A percentile compares a stretch with the other conserved stretches of the same genome.
Evolutionary conservation across 495 filamentous ascomycete species (phyloP).

Genomic region (Tuber umbilicatum): DNA sequence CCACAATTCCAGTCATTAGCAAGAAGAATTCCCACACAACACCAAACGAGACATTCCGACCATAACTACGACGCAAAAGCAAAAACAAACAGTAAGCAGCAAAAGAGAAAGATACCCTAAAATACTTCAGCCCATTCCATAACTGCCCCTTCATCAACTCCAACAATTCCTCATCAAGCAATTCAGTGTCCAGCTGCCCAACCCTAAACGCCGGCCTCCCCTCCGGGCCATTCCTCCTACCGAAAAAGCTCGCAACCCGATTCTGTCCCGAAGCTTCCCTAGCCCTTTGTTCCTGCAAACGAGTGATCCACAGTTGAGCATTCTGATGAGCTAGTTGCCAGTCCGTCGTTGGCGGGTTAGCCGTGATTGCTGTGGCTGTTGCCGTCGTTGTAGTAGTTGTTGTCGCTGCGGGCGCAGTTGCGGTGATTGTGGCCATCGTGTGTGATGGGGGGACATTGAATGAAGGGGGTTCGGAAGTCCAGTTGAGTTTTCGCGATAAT

Average conservation of each 20-base stretch:
- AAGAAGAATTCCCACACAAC: not conserved
- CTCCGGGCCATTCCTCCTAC: slow-evolving; percentile 67
- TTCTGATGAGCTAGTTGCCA: slow-evolving; percentile 40
- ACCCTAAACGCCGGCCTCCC: slow-evolving; percentile 83
- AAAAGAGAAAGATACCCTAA: slow-evolving; percentile 54
- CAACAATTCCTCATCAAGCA: slow-evolving; percentile 90
- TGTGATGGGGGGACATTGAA: slow-evolving; percentile 34
- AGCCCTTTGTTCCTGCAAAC: slow-evolving; percentile 28
- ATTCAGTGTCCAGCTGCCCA: slow-evolving; percentile 91
- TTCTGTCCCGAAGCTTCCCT: slow-evolving; percentile 15
- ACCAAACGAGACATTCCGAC: slow-evolving; percentile 3
- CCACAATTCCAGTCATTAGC: slow-evolving; percentile 6
- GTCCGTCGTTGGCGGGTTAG: slow-evolving; percentile 24
- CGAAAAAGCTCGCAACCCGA: slow-evolving; percentile 24
- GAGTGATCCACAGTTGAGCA: slow-evolving; percentile 37
- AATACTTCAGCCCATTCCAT: slow-evolving; percentile 82
- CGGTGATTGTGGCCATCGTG: slow-evolving; percentile 29
- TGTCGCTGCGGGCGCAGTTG: slow-evolving; percentile 11
- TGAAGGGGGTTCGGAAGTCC: slow-evolving; percentile 6
- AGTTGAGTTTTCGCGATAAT: slow-evolving; percentile 5
- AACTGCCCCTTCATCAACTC: slow-evolving; percentile 78
- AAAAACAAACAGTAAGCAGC: not conserved
- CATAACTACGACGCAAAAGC: slow-evolving; percentile 9
- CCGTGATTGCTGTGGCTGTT: slow-evolving; percentile 19
- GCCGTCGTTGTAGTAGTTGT: slow-evolving; percentile 17